Evolutionary conservation across 768 basidiomycete genomes (phyloP).

Genomic region (Piloderma croceum): DNA sequence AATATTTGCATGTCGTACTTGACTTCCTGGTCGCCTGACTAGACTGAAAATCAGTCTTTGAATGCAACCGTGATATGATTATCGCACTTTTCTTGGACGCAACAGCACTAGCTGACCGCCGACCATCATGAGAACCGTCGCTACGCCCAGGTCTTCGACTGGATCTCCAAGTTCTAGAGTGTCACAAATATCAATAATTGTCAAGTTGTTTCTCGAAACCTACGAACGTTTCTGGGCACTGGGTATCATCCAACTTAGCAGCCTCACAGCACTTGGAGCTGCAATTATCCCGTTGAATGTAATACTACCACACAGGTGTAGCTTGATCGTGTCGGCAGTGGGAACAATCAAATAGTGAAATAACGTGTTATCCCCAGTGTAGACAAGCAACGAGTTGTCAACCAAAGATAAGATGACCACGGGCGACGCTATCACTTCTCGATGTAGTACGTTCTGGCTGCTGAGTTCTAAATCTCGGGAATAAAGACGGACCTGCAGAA

Average conservation of each 20-base stretch:
- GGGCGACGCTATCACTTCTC: constrained; percentile 68
- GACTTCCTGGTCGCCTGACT: constrained; percentile 85
- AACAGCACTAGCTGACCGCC: constrained; percentile 87
- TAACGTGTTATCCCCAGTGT: constrained; percentile 90
- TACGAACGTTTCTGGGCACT: constrained; percentile 82
- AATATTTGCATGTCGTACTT: constrained; percentile 97
- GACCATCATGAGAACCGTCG: constrained; percentile 93
- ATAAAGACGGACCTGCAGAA: constrained; percentile 77
- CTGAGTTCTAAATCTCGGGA: constrained; percentile 87
- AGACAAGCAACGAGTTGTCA: constrained; percentile 92
- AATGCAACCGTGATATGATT: neutral
- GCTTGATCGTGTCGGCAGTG: constrained; percentile 72
- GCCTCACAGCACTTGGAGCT: constrained; percentile 76
- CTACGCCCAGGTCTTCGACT: constrained; percentile 84
- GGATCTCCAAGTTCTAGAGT: constrained; percentile 88
- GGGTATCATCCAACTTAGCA: constrained; percentile 97
- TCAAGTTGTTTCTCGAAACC: neutral
- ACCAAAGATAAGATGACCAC: constrained; percentile 87
- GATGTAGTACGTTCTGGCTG: constrained; percentile 77
- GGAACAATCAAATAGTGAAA: constrained; percentile 90
- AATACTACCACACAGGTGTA: constrained; percentile 92
- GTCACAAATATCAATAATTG: constrained; percentile 8
- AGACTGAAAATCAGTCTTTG: constrained; percentile 3
- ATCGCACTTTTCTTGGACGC: constrained; percentile 74
- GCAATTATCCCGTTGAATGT: constrained; percentile 88